phyloP scores from a whole-genome alignment of 805 yeast genomes.

The Barnettozyma wickerhamii region DNA sequence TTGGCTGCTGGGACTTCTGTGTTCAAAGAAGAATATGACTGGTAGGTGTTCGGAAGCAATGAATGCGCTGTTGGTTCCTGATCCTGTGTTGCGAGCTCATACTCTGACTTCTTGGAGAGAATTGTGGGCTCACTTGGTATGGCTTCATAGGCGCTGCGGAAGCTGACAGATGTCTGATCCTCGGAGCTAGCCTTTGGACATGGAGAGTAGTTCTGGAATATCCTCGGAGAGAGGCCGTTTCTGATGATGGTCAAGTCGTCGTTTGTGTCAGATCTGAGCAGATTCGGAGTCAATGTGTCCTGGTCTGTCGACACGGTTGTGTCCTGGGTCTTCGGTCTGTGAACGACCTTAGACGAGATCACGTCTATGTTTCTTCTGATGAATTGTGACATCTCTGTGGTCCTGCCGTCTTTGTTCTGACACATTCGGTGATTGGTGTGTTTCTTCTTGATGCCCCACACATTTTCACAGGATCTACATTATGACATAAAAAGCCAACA shows the following conservation, averaged over 20 bases:
- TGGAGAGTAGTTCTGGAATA: constrained; percentile 1
- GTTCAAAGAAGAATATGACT: constrained; percentile 5
- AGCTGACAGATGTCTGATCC: constrained; percentile 5
- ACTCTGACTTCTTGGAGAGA: constrained; percentile 2
- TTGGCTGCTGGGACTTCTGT: constrained; percentile 2
- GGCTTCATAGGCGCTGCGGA: constrained; percentile 11
- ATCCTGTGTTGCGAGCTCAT: constrained; percentile 7
- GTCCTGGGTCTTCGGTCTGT: background rate
- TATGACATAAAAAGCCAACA: background rate
- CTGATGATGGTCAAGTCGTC: background rate
- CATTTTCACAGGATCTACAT: background rate
- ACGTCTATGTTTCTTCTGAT: constrained; percentile 18
- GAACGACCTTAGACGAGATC: constrained; percentile 12
- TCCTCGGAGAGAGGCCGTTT: constrained; percentile 1
- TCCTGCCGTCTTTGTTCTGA: too few relatives aligned
- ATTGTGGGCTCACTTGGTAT: constrained; percentile 1
- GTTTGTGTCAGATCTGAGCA: background rate
- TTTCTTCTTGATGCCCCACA: background rate
- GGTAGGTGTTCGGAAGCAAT: background rate
- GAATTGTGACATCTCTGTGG: constrained; percentile 18
- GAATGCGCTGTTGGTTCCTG: background rate
- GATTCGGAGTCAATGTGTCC: constrained; percentile 1
- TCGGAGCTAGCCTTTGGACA: background rate
- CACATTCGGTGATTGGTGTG: too few relatives aligned
- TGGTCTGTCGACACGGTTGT: background rate